Evolutionary conservation across 2,329 filamentous ascomycete genomes (phyloP).

Genomic region (Penicillium sp.): DNA sequence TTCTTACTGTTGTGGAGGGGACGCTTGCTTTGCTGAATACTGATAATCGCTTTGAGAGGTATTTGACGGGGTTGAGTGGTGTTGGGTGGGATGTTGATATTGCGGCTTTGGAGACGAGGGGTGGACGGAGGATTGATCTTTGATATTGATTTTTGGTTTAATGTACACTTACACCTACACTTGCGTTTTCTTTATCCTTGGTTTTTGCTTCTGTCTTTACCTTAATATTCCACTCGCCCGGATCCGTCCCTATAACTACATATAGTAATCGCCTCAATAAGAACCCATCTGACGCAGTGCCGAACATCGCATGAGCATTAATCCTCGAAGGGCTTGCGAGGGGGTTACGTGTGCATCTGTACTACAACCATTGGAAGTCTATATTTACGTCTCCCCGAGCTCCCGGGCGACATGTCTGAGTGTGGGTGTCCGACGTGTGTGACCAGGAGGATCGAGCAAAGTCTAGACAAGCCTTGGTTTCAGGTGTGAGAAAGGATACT

Average conservation of each 20-base stretch:
- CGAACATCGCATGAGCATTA: background rate
- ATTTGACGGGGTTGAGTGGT: slow-evolving; percentile 44
- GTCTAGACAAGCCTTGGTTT: background rate
- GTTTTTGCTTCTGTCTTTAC: background rate
- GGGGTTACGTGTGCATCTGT: slow-evolving; percentile 9
- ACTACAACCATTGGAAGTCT: background rate
- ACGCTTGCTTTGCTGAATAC: slow-evolving; percentile 45
- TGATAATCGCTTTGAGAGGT: slow-evolving; percentile 45
- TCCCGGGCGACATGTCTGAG: background rate
- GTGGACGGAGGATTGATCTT: slow-evolving; percentile 45
- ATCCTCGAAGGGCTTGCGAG: background rate
- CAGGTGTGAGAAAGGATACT: background rate
- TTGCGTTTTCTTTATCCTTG: background rate
- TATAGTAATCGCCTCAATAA: background rate
- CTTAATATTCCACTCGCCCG: background rate
- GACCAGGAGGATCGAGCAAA: background rate
- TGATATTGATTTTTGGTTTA: background rate
- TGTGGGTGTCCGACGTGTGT: slow-evolving; percentile 3
- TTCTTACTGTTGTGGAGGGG: slow-evolving; percentile 43
- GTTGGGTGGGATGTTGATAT: slow-evolving; percentile 67
- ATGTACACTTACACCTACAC: background rate
- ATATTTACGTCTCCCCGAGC: background rate
- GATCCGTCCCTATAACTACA: background rate
- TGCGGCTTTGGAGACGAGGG: slow-evolving; percentile 65
- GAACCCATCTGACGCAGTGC: background rate